Percentiles rank a stretch among this genome's conserved stretches.
phyloP scores from a whole-genome alignment of 352 stramenopile species.

The Blastocystis sp. region DNA sequence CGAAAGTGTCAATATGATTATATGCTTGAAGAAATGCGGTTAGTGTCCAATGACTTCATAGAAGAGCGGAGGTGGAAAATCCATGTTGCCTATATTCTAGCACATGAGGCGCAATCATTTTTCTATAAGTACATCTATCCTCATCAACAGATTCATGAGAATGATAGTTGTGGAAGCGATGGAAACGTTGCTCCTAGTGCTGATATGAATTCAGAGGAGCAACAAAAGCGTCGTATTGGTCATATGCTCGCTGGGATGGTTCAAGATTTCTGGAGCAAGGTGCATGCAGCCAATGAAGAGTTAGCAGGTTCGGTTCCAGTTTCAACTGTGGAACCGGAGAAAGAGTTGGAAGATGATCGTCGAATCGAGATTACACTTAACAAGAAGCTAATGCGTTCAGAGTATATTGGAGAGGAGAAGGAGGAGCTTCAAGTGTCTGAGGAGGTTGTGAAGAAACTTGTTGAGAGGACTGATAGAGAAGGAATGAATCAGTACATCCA shows the following conservation, averaged over 20 bases:
- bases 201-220: neutral
- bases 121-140: slow-evolving; percentile 37
- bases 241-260: slow-evolving; percentile 20
- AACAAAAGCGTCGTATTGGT: slow-evolving; percentile 12
- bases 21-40: slow-evolving; percentile 24
- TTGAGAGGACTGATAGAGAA: no score
- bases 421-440: no score
- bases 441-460: no score
- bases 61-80: slow-evolving; percentile 58
- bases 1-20: slow-evolving; percentile 52
- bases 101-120: slow-evolving; percentile 33
- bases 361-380: neutral
- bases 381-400: neutral
- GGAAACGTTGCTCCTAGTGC: no score
- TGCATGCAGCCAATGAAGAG: neutral
- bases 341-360: neutral
- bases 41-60: slow-evolving; percentile 41
- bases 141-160: neutral
- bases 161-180: neutral
- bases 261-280: slow-evolving; percentile 27
- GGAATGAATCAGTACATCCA: no score
- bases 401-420: neutral
- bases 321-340: neutral
- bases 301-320: neutral
- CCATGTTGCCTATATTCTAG: slow-evolving; percentile 34